These are phyloP conservation scores for Fusarium abutilonis DNA, from an alignment of 2,329 filamentous ascomycete species.

Conservation along the genomic window DNA sequence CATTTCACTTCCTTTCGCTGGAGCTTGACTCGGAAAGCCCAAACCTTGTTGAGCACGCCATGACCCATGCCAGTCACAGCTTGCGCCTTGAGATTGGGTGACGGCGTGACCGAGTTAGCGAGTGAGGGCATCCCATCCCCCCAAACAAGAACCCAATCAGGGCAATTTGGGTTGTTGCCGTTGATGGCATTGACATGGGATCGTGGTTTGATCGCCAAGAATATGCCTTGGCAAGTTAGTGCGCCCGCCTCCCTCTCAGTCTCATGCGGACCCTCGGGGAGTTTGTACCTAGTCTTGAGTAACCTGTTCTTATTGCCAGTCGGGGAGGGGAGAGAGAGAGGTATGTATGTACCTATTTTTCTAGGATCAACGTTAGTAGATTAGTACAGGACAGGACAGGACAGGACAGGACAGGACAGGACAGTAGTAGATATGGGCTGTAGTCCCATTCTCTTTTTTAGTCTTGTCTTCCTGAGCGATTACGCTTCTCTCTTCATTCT, in stretches of 20 bases:
- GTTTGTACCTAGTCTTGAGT: background rate
- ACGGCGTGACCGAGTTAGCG: conserved; percentile 13
- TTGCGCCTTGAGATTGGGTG: conserved; percentile 1
- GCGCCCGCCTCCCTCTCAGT: conserved; percentile 8
- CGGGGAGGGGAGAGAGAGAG: too few species aligned
- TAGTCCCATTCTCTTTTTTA: background rate
- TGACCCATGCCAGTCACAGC: background rate
- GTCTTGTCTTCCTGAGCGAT: background rate
- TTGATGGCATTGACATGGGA: background rate
- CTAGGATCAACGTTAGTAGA: too few species aligned
- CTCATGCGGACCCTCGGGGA: conserved; percentile 19
- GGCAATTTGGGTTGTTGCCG: background rate
- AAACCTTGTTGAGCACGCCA: background rate
- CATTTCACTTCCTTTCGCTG: too few species aligned
- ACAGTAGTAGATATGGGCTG: background rate
- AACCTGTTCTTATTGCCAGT: too few species aligned
- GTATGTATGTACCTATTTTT: too few species aligned
- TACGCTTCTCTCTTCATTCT: background rate
- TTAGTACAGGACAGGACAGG: too few species aligned
- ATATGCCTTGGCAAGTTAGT: conserved; percentile 5
- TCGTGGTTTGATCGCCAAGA: conserved; percentile 12
- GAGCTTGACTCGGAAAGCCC: too few species aligned
- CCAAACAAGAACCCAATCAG: conserved; percentile 10
- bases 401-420: too few species aligned
- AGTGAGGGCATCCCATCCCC: conserved; percentile 7